Evolutionary conservation across 1,139 yeast species (phyloP).

Genomic region (Hemisphaericaspora subhashii): DNA sequence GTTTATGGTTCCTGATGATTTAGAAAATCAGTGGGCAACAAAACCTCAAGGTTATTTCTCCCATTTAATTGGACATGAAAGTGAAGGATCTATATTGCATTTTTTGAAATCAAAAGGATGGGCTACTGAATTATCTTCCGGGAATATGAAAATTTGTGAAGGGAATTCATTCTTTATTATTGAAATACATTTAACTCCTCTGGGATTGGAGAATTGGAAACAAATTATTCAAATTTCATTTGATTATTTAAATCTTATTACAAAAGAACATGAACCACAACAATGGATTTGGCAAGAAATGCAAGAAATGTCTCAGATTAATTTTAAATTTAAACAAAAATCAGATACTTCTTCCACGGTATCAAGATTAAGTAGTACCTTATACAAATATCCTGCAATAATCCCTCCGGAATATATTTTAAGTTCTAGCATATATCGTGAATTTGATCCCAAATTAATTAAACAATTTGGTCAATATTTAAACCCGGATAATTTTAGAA

Average conservation of each 20-base stretch:
- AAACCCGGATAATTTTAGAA: slow-evolving; percentile 59
- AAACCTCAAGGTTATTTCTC: slow-evolving; percentile 72
- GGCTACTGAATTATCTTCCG: slow-evolving; percentile 79
- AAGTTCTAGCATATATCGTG: slow-evolving; percentile 55
- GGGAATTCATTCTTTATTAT: slow-evolving; percentile 68
- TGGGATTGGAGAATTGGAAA: slow-evolving; percentile 67
- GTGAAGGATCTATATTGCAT: slow-evolving; percentile 73
- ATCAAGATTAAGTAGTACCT: slow-evolving; percentile 45
- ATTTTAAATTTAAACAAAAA: slow-evolving; percentile 71
- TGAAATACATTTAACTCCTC: slow-evolving; percentile 72
- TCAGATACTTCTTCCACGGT: slow-evolving; percentile 61
- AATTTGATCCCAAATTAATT: slow-evolving; percentile 58
- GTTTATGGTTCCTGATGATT: slow-evolving; percentile 76
- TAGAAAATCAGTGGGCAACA: slow-evolving; percentile 58
- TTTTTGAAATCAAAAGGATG: slow-evolving; percentile 68
- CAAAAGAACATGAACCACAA: slow-evolving; percentile 50
- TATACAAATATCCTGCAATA: slow-evolving; percentile 41
- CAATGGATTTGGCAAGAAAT: slow-evolving; percentile 55
- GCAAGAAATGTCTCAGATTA: slow-evolving; percentile 43
- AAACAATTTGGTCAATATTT: slow-evolving; percentile 51
- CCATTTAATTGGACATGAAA: slow-evolving; percentile 91
- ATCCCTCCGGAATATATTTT: slow-evolving; percentile 68
- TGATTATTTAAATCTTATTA: slow-evolving; percentile 67
- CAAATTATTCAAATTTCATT: slow-evolving; percentile 60
- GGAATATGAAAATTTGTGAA: slow-evolving; percentile 65